Conservation (phyloP, 108 stramenopile genomes). For the Stephanodiscus minutulus region DNA sequence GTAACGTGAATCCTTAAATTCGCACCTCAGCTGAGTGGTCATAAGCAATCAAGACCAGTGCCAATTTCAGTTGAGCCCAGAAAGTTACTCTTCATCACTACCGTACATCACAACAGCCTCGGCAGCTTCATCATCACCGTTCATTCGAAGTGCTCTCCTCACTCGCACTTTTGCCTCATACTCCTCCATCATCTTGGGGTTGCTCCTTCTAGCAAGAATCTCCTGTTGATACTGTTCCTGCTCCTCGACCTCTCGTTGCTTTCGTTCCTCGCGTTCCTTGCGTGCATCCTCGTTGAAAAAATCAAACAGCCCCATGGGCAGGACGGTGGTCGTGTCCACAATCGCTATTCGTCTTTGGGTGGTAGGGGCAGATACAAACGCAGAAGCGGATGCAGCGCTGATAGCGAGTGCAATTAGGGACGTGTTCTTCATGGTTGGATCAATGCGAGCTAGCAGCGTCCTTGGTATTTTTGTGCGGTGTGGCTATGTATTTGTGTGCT, state of each 20-base stretch:
- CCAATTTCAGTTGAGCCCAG: constrained; percentile 7
- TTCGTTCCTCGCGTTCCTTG: constrained; percentile 40
- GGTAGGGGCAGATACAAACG: constrained; percentile 9
- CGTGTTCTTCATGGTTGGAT: constrained; percentile 6
- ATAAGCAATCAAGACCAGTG: not conserved
- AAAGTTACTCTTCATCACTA: constrained; percentile 13
- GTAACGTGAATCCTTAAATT: not conserved
- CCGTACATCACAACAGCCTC: constrained; percentile 10
- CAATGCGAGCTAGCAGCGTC: too few relatives aligned
- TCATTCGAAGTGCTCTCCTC: constrained; percentile 24
- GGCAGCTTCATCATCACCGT: constrained; percentile 18
- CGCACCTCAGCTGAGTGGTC: not conserved
- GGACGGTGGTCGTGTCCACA: constrained; percentile 11
- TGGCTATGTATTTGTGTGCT: too few relatives aligned
- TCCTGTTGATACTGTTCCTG: constrained; percentile 53
- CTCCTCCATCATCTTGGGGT: constrained; percentile 28
- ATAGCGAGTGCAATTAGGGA: constrained; percentile 1
- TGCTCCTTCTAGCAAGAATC: constrained; percentile 56
- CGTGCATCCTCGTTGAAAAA: constrained; percentile 55
- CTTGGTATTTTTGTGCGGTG: too few relatives aligned
- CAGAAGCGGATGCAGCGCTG: constrained; percentile 11
- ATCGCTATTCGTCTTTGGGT: constrained; percentile 4
- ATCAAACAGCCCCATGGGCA: constrained; percentile 60
- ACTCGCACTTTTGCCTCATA: constrained; percentile 29
- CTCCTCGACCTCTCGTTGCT: constrained; percentile 44